Base-by-base conservation (phyloP, 768 basidiomycete genomes). In the Chalciporus chontae region DNA sequence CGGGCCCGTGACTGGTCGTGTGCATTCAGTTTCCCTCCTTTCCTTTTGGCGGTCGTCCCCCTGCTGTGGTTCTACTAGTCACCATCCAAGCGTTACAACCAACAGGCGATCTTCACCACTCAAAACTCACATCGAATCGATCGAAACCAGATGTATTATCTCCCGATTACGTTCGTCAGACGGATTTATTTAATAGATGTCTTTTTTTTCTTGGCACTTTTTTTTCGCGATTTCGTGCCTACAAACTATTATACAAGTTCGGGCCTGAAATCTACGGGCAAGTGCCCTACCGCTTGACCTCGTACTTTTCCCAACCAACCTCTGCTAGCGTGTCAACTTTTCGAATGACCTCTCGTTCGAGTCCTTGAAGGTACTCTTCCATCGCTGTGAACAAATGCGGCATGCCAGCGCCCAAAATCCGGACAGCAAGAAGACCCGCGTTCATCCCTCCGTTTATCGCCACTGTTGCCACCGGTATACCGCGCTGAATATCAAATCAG, bases 381-480 rank as follows among this genome's bases (percentile, higher is more conserved):
- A 94, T 90, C 4, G 75, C 80, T 5, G 64, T 60, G 4, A 85
- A 64, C 4, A 95, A 74, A 7, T 65, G 62, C 0, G 92, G 90
- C 19, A 85, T 82, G 3, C 87, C 82, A 0, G 84, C 77, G 1
- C 84, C 83, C 5, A 99, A 74, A n/a, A 97, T 94, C 11, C 95
- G 83, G 5, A 94, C 81, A 0, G 95, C 94, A 13, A 98, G 79
- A 2, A 99, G 72, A 1, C 86, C 96, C 1, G 94, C 96, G 62
- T 98, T 99, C 48, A 83, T 90, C 15, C 89, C 83, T 60, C 96
- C 97, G 67, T 94, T 93, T 66, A 98, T 97, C 0, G 94, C 95
- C 15, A 97, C 94, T 3, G 95, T 97, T 4, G 96, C 96, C 13
- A 95, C 93, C 4, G 96, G 96, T 51, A 98, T 89, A 15, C 96